Percentiles rank a stretch among this genome's conserved stretches.
phyloP scores from a whole-genome alignment of 1,139 yeast genomes.

The Debaryomyces psychrophilus region DNA sequence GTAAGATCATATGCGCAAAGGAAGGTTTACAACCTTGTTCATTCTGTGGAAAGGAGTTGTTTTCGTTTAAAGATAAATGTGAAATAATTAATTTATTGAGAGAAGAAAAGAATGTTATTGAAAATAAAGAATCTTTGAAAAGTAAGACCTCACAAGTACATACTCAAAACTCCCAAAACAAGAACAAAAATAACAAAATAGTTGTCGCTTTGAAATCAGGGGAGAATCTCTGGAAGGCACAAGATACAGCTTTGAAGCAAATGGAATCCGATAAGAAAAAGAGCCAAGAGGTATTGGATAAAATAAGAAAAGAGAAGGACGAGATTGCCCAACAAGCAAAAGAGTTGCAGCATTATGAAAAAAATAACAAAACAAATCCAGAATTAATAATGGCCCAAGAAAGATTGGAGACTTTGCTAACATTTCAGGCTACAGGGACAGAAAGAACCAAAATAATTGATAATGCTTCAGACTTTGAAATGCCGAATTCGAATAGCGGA shows the following conservation, averaged over 20 bases:
- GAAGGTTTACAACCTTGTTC: constrained; percentile 94
- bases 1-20: constrained; percentile 84
- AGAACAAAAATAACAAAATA: constrained; percentile 40
- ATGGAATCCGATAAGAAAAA: constrained; percentile 44
- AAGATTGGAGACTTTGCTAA: constrained; percentile 69
- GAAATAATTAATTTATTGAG: constrained; percentile 58
- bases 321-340: constrained; percentile 39
- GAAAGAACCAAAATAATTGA: constrained; percentile 92
- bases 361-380: constrained; percentile 42
- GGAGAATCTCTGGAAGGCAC: constrained; percentile 68
- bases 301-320: constrained; percentile 32
- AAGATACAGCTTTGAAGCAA: constrained; percentile 61
- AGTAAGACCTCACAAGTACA: constrained; percentile 22
- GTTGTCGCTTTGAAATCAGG: constrained; percentile 59
- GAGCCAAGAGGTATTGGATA: constrained; percentile 21
- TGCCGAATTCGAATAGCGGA: constrained; percentile 50
- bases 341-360: constrained; percentile 42
- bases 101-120: constrained; percentile 43
- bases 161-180: constrained; percentile 20
- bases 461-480: constrained; percentile 86
- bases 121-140: constrained; percentile 10
- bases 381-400: constrained; percentile 71
- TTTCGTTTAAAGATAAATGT: constrained; percentile 60
- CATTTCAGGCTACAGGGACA: constrained; percentile 84
- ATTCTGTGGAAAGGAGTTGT: constrained; percentile 71